A percentile compares a stretch with the other conserved stretches of the same genome.
phyloP scores from a whole-genome alignment of 2,329 filamentous ascomycete genomes.

The Talaromyces sp. region DNA sequence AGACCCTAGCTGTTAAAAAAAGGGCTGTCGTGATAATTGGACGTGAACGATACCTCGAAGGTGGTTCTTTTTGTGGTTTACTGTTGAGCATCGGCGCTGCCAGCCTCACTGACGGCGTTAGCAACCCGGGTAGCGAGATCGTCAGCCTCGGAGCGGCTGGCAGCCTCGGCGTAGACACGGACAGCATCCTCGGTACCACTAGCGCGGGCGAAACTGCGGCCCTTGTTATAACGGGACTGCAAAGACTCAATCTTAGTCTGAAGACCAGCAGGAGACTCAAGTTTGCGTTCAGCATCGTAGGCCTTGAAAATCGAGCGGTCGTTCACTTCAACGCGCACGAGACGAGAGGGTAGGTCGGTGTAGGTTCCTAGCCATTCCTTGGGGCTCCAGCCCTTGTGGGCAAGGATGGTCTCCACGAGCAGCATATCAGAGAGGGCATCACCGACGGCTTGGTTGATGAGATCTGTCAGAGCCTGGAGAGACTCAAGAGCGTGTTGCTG shows the following conservation, averaged over 20 bases:
- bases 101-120: constrained; percentile 67
- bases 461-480: constrained; percentile 77
- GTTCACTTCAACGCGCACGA: constrained; percentile 88
- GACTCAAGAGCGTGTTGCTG: constrained; percentile 88
- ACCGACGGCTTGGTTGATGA: constrained; percentile 98
- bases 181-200: constrained; percentile 96
- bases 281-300: constrained; percentile 86
- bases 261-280: constrained; percentile 75
- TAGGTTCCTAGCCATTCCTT: constrained; percentile 94
- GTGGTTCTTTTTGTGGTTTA: not conserved
- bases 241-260: constrained; percentile 85
- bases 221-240: constrained; percentile 88
- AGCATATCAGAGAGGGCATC: constrained; percentile 96
- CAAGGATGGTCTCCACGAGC: constrained; percentile 91
- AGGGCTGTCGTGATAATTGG: constrained; percentile 19
- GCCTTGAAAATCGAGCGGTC: constrained; percentile 89
- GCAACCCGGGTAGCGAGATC: constrained; percentile 85
- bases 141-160: constrained; percentile 84
- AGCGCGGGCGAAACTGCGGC: constrained; percentile 85
- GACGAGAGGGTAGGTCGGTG: constrained; percentile 88
- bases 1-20: constrained; percentile 1
- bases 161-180: constrained; percentile 92
- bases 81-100: constrained; percentile 30
- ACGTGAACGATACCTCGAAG: not conserved
- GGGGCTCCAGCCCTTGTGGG: constrained; percentile 88